Conservation (phyloP, 805 yeast species). For the Zygoascus tannicola region DNA sequence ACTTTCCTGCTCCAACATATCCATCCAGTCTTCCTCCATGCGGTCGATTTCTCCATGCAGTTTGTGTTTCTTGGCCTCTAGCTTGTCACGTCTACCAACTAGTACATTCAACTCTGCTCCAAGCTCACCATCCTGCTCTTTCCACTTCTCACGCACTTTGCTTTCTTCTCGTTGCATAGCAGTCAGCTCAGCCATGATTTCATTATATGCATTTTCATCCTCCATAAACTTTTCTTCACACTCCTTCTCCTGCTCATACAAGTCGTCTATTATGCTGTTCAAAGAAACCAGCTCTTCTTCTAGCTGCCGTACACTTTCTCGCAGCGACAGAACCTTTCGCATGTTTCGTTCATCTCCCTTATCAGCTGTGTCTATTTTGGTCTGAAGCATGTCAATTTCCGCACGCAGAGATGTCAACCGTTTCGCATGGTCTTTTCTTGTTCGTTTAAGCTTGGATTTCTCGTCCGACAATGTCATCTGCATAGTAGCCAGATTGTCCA, state of each 20-base stretch:
- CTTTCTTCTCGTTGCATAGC: slow-evolving; percentile 10
- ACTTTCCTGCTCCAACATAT: slow-evolving; percentile 18
- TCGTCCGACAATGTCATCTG: slow-evolving; percentile 51
- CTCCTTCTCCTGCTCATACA: slow-evolving; percentile 11
- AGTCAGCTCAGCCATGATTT: slow-evolving; percentile 10
- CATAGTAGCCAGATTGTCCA: slow-evolving; percentile 57
- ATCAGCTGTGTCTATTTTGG: slow-evolving; percentile 39
- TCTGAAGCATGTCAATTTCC: slow-evolving; percentile 48
- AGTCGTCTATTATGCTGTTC: slow-evolving; percentile 8
- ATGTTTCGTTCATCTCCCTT: slow-evolving; percentile 49
- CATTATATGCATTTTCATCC: slow-evolving; percentile 16
- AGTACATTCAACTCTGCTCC: slow-evolving; percentile 20
- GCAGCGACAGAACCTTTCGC: slow-evolving; percentile 42
- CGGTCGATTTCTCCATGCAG: slow-evolving; percentile 21
- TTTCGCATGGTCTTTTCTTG: slow-evolving; percentile 50
- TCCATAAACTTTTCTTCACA: slow-evolving; percentile 8
- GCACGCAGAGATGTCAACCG: slow-evolving; percentile 40
- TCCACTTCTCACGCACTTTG: slow-evolving; percentile 13
- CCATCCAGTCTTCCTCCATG: slow-evolving; percentile 20
- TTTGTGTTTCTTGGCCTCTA: slow-evolving; percentile 19
- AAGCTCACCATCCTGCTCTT: slow-evolving; percentile 12
- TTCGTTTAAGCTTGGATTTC: slow-evolving; percentile 45
- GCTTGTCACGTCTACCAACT: slow-evolving; percentile 21
- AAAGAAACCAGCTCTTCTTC: slow-evolving; percentile 30
- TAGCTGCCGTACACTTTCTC: slow-evolving; percentile 35